Evolutionary conservation across 306 rosid species (phyloP), one percentile per base, ranked within the genome.

Genomic region (Dryas octopetala): DNA sequence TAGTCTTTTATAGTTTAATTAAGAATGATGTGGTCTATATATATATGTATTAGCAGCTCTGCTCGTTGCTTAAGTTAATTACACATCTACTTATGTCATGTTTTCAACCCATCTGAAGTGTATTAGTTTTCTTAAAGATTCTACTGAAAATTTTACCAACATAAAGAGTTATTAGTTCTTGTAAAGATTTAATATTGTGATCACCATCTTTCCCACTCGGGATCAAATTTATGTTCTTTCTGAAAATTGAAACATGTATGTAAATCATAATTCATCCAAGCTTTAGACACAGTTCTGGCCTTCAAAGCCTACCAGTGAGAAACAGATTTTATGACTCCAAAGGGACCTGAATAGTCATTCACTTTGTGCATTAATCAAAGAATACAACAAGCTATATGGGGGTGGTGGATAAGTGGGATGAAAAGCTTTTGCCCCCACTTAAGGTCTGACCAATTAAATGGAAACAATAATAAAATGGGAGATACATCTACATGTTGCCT

Each of bases 1-100:
- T 91, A 73, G 13, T 19, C 62, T 9, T 53, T 45, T 45, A 38
- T 71, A 71, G 64, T 71, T 4, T 32, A 5, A 0, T 55, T 17
- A 32, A 32, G 38, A 32, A 1, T 2, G 38, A 32, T 32, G 38
- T 32, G 38, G 38, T 32, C 38, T 32, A 32, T 1, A 32, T 32
- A 32, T 47, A 48, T 46, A 1, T 60, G 23, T 23, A 23, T 50
- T 14, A 73, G 57, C 32, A 45, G 46, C 46, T 41, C 0, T 23
- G 75, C 14, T n/a, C 23, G 63, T n/a, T n/a, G 28, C 73, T 48
- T 49, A 7, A 28, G 13, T 45, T 48, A 26, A 54, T 49, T 67
- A 48, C 28, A 44, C 7, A 68, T 13, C 72, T 26, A 23, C 6
- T 13, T 28, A 14, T 50, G 46, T 49, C 53, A 68, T 55, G 53